Conservation (phyloP, 225 moss, liverwort and hornwort species). For the Thuidium tamariscinum region DNA sequence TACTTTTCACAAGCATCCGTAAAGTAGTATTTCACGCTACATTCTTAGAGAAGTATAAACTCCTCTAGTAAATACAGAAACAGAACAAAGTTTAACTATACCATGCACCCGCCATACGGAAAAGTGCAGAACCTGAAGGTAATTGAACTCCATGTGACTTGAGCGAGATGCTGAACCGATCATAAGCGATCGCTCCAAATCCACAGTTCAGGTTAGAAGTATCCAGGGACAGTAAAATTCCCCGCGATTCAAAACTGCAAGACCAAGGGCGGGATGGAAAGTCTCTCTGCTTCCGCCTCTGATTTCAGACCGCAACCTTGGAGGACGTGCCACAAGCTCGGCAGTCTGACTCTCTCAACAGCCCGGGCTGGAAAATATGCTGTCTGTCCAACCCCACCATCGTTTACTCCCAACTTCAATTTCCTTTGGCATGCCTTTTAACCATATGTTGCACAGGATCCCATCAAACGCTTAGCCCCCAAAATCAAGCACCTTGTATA, state of each 20-base stretch:
- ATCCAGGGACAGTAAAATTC: neutral
- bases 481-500: neutral
- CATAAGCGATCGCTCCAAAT: constrained; percentile 25
- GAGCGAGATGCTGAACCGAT: constrained; percentile 54
- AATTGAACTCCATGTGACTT: constrained; percentile 83
- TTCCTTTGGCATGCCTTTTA: neutral
- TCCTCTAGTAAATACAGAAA: neutral
- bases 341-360: constrained; percentile 19
- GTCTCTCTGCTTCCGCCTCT: neutral
- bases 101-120: neutral
- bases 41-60: neutral
- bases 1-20: neutral
- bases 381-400: constrained; percentile 28
- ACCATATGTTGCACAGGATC: constrained; percentile 1
- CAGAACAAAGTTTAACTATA: neutral
- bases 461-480: constrained; percentile 2
- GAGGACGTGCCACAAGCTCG: constrained; percentile 5
- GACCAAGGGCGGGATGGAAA: neutral
- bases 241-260: neutral
- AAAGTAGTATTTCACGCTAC: neutral
- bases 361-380: constrained; percentile 29
- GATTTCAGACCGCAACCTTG: constrained; percentile 14
- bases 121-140: constrained; percentile 59
- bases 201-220: neutral
- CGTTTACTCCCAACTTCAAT: constrained; percentile 1